Percentiles rank a stretch among this genome's conserved stretches.
phyloP scores from a whole-genome alignment of 805 yeast species.

The Candida ulmi region DNA sequence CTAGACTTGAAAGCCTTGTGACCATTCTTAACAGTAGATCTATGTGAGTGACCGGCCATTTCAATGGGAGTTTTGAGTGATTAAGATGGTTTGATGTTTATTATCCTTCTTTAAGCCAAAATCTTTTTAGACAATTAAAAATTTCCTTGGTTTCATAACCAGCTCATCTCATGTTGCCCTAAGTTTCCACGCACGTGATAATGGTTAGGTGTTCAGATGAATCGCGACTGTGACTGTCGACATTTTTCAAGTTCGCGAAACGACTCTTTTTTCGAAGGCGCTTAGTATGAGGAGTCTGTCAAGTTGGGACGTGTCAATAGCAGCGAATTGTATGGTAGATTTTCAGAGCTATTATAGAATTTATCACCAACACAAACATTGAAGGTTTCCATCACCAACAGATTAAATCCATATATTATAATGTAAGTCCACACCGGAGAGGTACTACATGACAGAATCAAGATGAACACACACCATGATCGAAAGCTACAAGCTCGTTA shows the following conservation, averaged over 20 bases:
- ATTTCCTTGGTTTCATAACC: constrained; percentile 8
- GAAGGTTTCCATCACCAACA: constrained; percentile 5
- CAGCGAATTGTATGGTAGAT: background rate
- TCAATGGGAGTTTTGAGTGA: background rate
- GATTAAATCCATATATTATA: constrained; percentile 14
- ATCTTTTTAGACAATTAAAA: background rate
- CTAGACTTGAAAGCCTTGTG: constrained; percentile 90
- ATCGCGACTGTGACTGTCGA: background rate
- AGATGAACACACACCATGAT: too few species aligned
- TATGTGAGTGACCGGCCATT: constrained; percentile 76
- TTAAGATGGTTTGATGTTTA: background rate
- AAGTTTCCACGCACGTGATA: constrained; percentile 6
- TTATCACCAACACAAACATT: constrained; percentile 1
- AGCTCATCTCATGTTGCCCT: constrained; percentile 9
- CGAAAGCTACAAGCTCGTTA: too few species aligned
- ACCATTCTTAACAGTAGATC: constrained; percentile 75
- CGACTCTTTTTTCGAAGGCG: background rate
- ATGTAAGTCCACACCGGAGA: constrained; percentile 14
- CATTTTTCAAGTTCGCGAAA: background rate
- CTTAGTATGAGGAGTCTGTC: background rate
- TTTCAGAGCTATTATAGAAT: constrained; percentile 1
- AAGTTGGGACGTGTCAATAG: background rate
- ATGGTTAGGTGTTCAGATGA: background rate
- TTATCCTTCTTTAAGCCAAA: background rate
- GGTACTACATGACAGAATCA: too few species aligned